Evolutionary conservation across 139 green algal species (phyloP).

Genomic region (Monoraphidium neglectum): DNA sequence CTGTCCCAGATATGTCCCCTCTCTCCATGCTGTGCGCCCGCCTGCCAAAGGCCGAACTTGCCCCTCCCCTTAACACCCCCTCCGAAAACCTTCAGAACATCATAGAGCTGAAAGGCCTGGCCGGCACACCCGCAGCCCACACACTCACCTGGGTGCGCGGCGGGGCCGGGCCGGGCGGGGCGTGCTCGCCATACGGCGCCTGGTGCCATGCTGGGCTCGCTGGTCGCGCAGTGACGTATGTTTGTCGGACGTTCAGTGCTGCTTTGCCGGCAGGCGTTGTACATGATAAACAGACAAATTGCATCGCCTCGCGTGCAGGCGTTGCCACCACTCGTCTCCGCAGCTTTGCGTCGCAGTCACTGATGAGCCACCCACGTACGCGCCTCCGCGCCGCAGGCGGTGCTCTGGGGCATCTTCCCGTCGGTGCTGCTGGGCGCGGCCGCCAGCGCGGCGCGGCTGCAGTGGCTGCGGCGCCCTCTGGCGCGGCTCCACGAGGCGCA

Average conservation of each 20-base stretch:
- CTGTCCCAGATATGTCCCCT: no score
- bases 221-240: not conserved
- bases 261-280: not conserved
- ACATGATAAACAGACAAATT: not conserved
- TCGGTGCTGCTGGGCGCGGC: not conserved
- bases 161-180: no score
- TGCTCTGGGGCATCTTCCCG: conserved; percentile 26
- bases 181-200: no score
- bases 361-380: no score
- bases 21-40: no score
- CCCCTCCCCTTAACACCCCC: no score
- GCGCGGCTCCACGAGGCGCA: not conserved
- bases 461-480: not conserved
- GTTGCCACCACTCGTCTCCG: not conserved
- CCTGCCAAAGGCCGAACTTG: no score
- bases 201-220: no score
- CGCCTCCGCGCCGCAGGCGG: not conserved
- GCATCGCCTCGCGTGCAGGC: not conserved
- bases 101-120: no score
- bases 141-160: no score
- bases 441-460: not conserved
- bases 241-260: not conserved
- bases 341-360: not conserved
- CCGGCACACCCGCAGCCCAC: no score
- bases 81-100: no score